Base-by-base conservation (phyloP, 2,329 filamentous ascomycete species). In the Alternaria sp. region DNA sequence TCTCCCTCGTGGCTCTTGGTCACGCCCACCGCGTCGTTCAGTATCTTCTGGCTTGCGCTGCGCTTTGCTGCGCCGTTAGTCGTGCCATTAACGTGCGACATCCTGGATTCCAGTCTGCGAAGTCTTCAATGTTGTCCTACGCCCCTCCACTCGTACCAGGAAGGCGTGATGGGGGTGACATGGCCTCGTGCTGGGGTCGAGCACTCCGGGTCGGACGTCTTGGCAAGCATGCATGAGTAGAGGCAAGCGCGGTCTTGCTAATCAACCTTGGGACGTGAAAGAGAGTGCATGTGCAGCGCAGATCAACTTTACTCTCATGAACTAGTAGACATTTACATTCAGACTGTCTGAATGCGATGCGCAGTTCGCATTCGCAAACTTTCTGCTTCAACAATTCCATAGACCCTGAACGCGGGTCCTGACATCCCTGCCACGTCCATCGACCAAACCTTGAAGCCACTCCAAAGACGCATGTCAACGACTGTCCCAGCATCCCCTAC, bases 61-160 rank as follows among this genome's bases (percentile, higher is more conserved):
- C 70, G 67, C 66, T 70, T 73, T 17, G 60, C 66, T 8, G 62
- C 52, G 57, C 73, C 71, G 52, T 69, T 74, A 10, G 64, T 53
- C 21, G 61, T 55, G 66, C 73, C 72, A 70, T 74, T 75, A 67
- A 65, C 61, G 21, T 66, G 67, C n/a, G 60, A 46, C 72, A 73
- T 74, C 3, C n/a, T 66, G 19, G 53, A 19, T 15, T 40, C 23
- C 11, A 55, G 11, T 53, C 36, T 9, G 56, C 25, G 32, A 21
- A 36, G 19, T 40, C 49, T 30, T 19, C 10, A 11, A 12, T 49
- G 59, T 59, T 43, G 47, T 36, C 40, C 6, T 10, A 53, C 9
- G 15, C 13, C 55, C 32, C 57, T 36, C 46, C 43, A n/a, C n/a
- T 26, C 63, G 63, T 63, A 12, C 9, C 45, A 28, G 23, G n/a